Base-by-base conservation (phyloP, 371 early-diverging fungal genomes). In the Globomyces sp. region DNA sequence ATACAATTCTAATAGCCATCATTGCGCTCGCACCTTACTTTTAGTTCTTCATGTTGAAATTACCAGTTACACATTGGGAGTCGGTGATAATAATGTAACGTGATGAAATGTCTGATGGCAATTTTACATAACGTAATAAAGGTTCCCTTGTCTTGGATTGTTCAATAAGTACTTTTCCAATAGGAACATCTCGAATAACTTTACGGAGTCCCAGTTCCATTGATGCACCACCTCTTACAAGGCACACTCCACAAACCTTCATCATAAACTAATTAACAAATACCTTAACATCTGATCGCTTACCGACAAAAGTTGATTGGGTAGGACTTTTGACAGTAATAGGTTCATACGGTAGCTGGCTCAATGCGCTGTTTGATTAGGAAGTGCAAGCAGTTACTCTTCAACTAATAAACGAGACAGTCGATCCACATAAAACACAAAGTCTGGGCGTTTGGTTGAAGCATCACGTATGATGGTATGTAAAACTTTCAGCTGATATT, bases 1-100 rank as follows among this genome's bases (percentile, higher is more conserved):
- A 70, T 63, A 94, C 74, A 36, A 94, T 92, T 37, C 93, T 87
- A 43, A 96, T 88, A 3, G 96, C 95, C 95, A 94, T 94, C 73
- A 94, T 65, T 2, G 91, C 94, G 8, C 92, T 91, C 6, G 94
- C 96, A 39, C 24, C 24, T 24, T 24, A 24, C 24, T 24, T 24
- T 24, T 24, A 24, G 24, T 24, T 24, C 24, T 24, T 24, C 24
- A 24, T 24, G 24, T 24, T 24, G 24, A 24, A 24, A 24, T 24
- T 24, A 24, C 96, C 96, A 13, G 75, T 79, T 1, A 74, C 73
- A n/a, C 73, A 71, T 58, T 70, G 69, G 46, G 73, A 76, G 43
- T 75, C 77, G 84, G 87, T 57, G 92, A 75, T 44, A 92, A 68
- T 5, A 90, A 87, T 68, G 78, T 76, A 66, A n/a, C 81, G 78